phyloP scores from a whole-genome alignment of 208 protist species.

The Wallacemonas sp. region DNA sequence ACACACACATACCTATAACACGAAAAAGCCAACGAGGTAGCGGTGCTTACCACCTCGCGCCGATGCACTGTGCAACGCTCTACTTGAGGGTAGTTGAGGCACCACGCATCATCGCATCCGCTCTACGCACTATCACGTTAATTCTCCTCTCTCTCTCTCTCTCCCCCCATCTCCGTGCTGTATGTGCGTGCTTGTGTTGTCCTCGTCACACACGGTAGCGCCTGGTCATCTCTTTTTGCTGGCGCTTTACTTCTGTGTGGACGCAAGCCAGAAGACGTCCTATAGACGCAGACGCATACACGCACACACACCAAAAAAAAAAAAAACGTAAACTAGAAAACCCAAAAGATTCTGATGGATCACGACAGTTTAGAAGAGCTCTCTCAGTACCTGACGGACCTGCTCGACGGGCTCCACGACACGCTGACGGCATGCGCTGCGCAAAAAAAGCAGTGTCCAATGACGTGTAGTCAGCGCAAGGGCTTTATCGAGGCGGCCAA shows the following conservation, averaged over 20 bases:
- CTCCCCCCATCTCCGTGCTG: neutral
- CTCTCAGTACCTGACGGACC: constrained; percentile 15
- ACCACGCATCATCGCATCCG: no score
- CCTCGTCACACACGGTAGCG: no score
- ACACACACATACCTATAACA: no score
- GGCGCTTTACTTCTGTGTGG: constrained; percentile 4
- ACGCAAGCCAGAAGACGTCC: neutral
- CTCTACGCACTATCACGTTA: no score
- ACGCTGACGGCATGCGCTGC: constrained; percentile 10
- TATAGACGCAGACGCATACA: no score
- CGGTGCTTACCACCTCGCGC: no score
- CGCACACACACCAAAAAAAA: neutral
- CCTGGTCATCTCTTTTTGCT: constrained; percentile 13
- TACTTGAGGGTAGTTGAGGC: no score
- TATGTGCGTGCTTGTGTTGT: neutral
- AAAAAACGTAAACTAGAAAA: neutral
- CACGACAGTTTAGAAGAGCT: neutral
- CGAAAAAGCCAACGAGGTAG: no score
- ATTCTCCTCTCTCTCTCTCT: constrained; percentile 9
- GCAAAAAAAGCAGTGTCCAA: constrained; percentile 8
- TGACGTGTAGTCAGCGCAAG: constrained; percentile 8
- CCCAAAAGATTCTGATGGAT: neutral
- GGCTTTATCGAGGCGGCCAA: constrained; percentile 1
- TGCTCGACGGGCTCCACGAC: constrained; percentile 25
- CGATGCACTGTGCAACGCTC: no score